A percentile compares a stretch with the other conserved stretches of the same genome.
Evolutionary conservation across 805 yeast genomes (phyloP).

Genomic region (Cephaloascus fragrans): DNA sequence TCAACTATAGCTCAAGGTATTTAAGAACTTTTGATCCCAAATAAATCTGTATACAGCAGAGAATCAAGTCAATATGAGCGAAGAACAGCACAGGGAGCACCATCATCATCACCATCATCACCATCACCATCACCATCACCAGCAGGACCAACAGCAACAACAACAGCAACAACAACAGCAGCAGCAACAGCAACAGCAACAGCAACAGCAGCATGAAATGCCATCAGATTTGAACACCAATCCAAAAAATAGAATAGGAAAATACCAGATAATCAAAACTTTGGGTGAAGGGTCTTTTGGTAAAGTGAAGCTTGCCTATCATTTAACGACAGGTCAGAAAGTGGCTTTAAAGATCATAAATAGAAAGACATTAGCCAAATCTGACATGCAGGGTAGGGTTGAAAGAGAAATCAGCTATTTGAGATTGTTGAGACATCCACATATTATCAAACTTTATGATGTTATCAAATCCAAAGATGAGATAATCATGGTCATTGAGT

Average conservation of each 20-base stretch:
- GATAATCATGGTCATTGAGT: constrained; percentile 94
- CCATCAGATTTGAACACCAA: constrained; percentile 7
- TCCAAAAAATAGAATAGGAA: constrained; percentile 58
- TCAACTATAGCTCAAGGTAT: too few species aligned
- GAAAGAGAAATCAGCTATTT: constrained; percentile 91
- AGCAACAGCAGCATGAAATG: constrained; percentile 10
- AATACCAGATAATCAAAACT: constrained; percentile 87
- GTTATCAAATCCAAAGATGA: constrained; percentile 93
- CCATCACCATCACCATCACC: constrained; percentile 13
- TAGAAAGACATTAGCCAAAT: constrained; percentile 82
- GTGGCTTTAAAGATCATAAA: constrained; percentile 93
- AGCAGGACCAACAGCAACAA: constrained; percentile 9
- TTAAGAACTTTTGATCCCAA: too few species aligned
- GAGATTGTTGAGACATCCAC: constrained; percentile 86
- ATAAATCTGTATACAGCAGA: too few species aligned
- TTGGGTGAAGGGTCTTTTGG: constrained; percentile 97
- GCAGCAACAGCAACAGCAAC: constrained; percentile 8
- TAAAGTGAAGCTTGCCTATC: constrained; percentile 86
- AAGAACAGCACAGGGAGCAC: constrained; percentile 3
- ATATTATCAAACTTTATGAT: constrained; percentile 89
- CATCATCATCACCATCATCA: constrained; percentile 9
- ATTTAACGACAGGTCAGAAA: constrained; percentile 80
- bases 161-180: constrained; percentile 4
- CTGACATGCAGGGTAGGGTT: constrained; percentile 94
- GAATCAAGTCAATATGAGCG: constrained; percentile 5